These are phyloP conservation scores for Trichoderma atroviride DNA, from an alignment of 2,329 filamentous ascomycete genomes.

Conservation along the genomic window DNA sequence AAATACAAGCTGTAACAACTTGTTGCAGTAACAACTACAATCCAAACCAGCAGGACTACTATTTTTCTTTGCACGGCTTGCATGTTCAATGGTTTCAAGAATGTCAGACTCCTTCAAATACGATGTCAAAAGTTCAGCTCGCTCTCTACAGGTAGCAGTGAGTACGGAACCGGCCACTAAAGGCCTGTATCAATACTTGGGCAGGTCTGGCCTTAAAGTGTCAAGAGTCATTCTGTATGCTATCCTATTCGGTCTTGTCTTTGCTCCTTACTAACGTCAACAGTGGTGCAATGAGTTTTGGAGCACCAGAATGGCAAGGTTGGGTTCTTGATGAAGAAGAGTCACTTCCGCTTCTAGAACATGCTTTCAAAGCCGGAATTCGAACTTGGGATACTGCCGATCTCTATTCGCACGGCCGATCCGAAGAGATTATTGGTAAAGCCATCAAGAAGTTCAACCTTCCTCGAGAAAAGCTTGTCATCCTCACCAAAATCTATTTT, in stretches of 20 bases:
- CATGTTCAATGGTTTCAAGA: not conserved
- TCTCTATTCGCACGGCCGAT: not conserved
- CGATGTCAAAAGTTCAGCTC: not conserved
- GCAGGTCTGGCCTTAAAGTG: not conserved
- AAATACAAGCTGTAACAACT: not conserved
- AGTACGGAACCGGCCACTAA: not conserved
- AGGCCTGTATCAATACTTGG: not conserved
- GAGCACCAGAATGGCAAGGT: not conserved
- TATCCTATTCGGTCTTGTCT: not conserved
- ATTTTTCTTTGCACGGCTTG: not conserved
- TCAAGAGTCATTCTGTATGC: not conserved
- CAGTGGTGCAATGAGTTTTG: not conserved
- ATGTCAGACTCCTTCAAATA: not conserved
- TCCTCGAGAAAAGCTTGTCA: not conserved
- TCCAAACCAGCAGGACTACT: not conserved
- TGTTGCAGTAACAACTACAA: not conserved
- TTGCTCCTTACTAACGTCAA: not conserved
- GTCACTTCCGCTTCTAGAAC: not conserved
- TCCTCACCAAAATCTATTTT: not conserved
- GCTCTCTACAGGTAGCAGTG: not conserved
- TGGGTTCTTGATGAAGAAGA: not conserved
- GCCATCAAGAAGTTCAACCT: not conserved
- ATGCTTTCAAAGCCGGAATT: not conserved
- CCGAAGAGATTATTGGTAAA: not conserved
- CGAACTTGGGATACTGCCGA: not conserved